Evolutionary conservation across 306 rosid species (phyloP).

Genomic region (Pyrus betulifolia): DNA sequence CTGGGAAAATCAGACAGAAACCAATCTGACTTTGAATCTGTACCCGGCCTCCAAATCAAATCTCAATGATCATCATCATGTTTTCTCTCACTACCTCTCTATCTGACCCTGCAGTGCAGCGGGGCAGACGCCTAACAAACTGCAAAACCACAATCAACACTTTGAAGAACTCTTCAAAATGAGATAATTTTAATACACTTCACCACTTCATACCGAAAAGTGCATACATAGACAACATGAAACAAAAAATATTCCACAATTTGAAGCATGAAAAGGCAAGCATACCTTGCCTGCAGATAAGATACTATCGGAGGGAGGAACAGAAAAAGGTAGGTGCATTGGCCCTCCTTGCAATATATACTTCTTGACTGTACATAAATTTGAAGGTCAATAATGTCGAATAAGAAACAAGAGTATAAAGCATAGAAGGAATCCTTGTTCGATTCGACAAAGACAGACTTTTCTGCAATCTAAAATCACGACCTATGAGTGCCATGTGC

Average conservation of each 20-base stretch:
- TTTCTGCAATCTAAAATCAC: too few species aligned
- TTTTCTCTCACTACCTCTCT: constrained; percentile 64
- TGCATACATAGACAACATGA: too few species aligned
- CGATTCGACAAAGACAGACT: too few species aligned
- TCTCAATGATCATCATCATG: neutral
- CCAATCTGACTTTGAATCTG: neutral
- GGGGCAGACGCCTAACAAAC: constrained; percentile 47
- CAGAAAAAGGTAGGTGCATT: neutral
- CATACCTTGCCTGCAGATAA: constrained; percentile 73
- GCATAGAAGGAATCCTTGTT: too few species aligned
- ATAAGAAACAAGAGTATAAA: too few species aligned
- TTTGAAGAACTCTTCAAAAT: neutral
- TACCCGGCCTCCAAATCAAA: neutral
- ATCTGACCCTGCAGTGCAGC: constrained; percentile 51
- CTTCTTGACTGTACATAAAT: constrained; percentile 59
- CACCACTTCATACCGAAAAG: neutral
- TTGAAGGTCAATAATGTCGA: constrained; percentile 16
- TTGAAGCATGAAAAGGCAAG: constrained; percentile 14
- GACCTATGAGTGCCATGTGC: too few species aligned
- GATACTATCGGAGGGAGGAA: constrained; percentile 54
- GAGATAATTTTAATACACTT: neutral
- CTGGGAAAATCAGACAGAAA: constrained; percentile 7
- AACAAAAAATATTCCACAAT: neutral
- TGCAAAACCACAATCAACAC: constrained; percentile 29
- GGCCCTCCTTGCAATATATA: constrained; percentile 79